A percentile compares a stretch with the other conserved stretches of the same genome.
These are phyloP conservation scores for Williopsis jadinii DNA, from an alignment of 1,139 yeast species.

Conservation along the genomic window DNA sequence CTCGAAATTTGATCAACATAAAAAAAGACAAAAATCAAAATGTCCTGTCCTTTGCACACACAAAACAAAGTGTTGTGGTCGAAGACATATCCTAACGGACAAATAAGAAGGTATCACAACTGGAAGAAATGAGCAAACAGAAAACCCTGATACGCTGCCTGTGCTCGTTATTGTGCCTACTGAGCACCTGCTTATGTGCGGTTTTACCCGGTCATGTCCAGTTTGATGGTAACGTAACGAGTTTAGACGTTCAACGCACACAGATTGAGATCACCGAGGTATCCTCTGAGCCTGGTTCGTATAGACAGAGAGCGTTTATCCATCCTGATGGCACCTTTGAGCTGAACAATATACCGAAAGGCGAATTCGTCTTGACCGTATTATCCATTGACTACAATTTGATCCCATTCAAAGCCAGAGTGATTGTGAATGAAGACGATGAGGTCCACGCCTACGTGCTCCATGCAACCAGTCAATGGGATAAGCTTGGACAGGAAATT, in stretches of 20 bases:
- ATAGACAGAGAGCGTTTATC: slow-evolving; percentile 8
- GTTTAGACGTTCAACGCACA: not conserved
- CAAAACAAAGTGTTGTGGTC: no score
- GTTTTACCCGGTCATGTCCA: not conserved
- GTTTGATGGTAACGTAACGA: not conserved
- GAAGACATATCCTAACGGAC: no score
- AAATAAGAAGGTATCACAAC: no score
- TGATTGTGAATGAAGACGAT: slow-evolving; percentile 10
- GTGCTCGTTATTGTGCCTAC: no score
- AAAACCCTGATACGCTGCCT: no score
- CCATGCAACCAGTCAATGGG: slow-evolving; percentile 2
- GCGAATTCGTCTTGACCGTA: slow-evolving; percentile 14
- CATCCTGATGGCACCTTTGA: slow-evolving; percentile 12
- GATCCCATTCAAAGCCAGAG: slow-evolving; percentile 16
- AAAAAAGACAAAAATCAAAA: not conserved
- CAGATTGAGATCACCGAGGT: slow-evolving; percentile 10
- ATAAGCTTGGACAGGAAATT: slow-evolving; percentile 6
- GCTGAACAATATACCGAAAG: slow-evolving; percentile 11
- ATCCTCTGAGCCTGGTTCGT: not conserved
- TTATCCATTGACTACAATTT: slow-evolving; percentile 17
- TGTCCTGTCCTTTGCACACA: no score
- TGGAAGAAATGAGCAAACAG: no score
- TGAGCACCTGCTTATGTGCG: no score
- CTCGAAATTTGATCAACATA: not conserved
- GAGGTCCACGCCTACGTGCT: slow-evolving; percentile 8